Evolutionary conservation across 371 early-diverging fungal genomes (phyloP).

Genomic region (Mucor circinelloides): DNA sequence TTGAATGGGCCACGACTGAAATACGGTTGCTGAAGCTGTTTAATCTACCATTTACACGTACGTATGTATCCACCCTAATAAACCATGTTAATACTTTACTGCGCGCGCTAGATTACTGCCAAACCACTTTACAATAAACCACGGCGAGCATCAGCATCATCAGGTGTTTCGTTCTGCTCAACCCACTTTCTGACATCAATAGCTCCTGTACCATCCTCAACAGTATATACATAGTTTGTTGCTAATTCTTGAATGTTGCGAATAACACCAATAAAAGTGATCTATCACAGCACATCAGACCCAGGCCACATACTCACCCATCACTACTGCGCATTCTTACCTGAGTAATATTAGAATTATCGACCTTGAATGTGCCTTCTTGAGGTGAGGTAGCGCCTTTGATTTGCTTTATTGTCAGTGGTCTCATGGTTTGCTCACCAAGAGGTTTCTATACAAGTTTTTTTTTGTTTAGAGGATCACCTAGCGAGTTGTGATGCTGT

Average conservation of each 20-base stretch:
- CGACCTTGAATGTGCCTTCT: conserved; percentile 63
- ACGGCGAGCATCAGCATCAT: conserved; percentile 30
- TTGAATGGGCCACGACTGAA: conserved; percentile 49
- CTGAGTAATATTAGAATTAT: conserved; percentile 67
- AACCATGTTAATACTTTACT: background rate
- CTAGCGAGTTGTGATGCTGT: background rate
- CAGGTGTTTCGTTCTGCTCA: conserved; percentile 42
- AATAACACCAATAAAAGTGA: conserved; percentile 69
- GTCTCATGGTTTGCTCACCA: conserved; percentile 59
- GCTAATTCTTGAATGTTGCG: conserved; percentile 52
- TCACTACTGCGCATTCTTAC: conserved; percentile 26
- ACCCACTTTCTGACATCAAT: conserved; percentile 73
- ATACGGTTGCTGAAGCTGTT: conserved; percentile 61
- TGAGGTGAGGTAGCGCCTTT: conserved; percentile 36
- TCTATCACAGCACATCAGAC: conserved; percentile 26
- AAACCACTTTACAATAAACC: conserved; percentile 22
- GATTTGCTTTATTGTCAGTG: conserved; percentile 80
- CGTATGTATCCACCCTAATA: conserved; percentile 60
- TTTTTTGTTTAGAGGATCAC: background rate
- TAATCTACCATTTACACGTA: conserved; percentile 68
- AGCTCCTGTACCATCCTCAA: conserved; percentile 82
- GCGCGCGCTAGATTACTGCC: too few relatives aligned
- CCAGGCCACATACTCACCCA: background rate
- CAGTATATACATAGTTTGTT: conserved; percentile 59
- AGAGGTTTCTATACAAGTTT: conserved; percentile 34